These are phyloP conservation scores for Solanum corneliomulleri DNA, from an alignment of 257 asterid species.

Conservation along the genomic window DNA sequence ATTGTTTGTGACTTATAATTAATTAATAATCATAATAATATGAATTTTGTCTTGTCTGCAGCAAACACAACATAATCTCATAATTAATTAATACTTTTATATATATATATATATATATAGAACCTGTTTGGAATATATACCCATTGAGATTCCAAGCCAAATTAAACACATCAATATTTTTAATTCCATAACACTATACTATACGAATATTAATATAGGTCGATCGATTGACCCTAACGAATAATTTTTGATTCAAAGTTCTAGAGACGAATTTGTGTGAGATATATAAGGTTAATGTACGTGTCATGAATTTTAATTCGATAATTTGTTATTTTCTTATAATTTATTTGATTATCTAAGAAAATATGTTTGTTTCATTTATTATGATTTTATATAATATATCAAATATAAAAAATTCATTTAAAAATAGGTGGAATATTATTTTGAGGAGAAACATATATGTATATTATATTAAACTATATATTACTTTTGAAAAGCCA, in stretches of 20 bases:
- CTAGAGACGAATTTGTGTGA: no score
- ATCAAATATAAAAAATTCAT: neutral
- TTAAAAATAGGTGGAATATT: neutral
- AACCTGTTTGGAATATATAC: constrained; percentile 15
- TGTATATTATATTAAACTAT: neutral
- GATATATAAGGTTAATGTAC: no score
- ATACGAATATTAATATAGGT: neutral
- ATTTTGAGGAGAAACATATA: neutral
- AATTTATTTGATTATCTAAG: neutral
- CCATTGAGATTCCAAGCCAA: constrained; percentile 27
- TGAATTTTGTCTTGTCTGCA: neutral
- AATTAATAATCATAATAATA: neutral
- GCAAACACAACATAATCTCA: constrained; percentile 30
- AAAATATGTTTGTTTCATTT: neutral
- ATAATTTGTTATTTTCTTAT: neutral
- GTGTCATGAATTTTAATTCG: no score
- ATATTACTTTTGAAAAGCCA: neutral
- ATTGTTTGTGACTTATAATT: neutral
- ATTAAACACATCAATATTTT: constrained; percentile 24
- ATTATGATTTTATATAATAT: neutral
- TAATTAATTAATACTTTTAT: neutral
- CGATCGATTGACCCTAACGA: neutral
- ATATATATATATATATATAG: neutral
- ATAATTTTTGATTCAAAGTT: no score
- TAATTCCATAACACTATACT: neutral